These are phyloP conservation scores for Paspalum vaginatum DNA, from an alignment of 176 grass and related monocot genomes.

Conservation along the genomic window DNA sequence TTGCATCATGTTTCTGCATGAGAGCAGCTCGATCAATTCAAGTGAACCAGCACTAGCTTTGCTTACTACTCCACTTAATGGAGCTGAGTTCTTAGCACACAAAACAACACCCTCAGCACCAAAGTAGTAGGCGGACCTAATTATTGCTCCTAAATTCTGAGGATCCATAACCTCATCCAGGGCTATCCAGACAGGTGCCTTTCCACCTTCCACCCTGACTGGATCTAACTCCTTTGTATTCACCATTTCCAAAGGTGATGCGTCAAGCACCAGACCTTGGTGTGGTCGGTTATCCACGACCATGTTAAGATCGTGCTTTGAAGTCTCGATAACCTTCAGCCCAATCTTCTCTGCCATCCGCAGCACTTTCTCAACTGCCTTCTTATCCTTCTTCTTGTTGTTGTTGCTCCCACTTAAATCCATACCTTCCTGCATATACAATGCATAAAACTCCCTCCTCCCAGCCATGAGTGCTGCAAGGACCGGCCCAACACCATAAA, in stretches of 20 bases:
- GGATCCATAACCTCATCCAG: conserved; percentile 98
- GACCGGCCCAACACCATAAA: conserved; percentile 87
- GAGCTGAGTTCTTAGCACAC: conserved; percentile 96
- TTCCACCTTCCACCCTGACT: conserved; percentile 53
- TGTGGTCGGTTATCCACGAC: conserved; percentile 84
- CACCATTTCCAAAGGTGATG: conserved; percentile 92
- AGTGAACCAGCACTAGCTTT: conserved; percentile 96
- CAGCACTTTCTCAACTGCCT: conserved; percentile 70
- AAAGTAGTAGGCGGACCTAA: conserved; percentile 93
- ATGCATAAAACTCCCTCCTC: conserved; percentile 84
- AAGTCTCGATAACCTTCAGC: conserved; percentile 70
- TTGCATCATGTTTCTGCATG: conserved; percentile 99
- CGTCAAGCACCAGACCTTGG: conserved; percentile 92
- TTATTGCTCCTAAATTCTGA: conserved; percentile 98
- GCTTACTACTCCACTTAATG: conserved; percentile 91
- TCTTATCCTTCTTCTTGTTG: conserved; percentile 98
- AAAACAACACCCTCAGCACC: conserved; percentile 76
- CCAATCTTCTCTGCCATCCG: conserved; percentile 64
- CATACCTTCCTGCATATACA: conserved; percentile 87
- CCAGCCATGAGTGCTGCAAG: conserved; percentile 69
- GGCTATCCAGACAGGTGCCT: conserved; percentile 81
- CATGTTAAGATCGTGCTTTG: conserved; percentile 99
- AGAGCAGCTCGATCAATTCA: conserved; percentile 87
- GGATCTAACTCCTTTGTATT: conserved; percentile 74
- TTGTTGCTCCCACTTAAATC: conserved; percentile 83